Percentiles rank a stretch among this genome's conserved stretches.
Conservation (phyloP, 225 moss, liverwort and hornwort species). For the Straminergon stramineum region DNA sequence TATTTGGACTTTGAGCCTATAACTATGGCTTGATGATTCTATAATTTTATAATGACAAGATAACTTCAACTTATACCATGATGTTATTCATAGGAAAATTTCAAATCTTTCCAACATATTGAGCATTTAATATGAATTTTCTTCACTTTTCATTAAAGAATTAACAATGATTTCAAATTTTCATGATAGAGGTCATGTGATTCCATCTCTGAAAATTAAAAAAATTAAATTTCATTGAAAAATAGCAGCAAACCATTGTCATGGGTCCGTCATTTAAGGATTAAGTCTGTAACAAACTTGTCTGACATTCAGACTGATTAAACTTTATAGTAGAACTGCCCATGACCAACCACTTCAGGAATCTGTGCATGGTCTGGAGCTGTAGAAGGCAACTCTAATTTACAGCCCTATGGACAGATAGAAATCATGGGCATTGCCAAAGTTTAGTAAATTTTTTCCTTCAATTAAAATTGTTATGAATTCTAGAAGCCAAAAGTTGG, state of each 20-base stretch:
- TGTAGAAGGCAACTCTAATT: too few relatives aligned
- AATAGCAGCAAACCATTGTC: not conserved
- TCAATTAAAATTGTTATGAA: too few relatives aligned
- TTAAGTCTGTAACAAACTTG: not conserved
- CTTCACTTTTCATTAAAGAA: not conserved
- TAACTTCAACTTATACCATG: too few relatives aligned
- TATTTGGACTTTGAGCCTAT: not conserved
- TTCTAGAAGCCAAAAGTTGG: too few relatives aligned
- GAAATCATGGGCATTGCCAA: too few relatives aligned
- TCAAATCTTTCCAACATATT: too few relatives aligned
- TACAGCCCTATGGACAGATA: too few relatives aligned
- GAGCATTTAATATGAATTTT: not conserved
- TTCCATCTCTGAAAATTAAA: not conserved
- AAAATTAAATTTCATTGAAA: not conserved
- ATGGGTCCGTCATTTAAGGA: not conserved
- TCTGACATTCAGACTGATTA: not conserved
- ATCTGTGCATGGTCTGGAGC: too few relatives aligned
- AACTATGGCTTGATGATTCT: not conserved
- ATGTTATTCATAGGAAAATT: rapidly evolving
- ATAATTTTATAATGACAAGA: not conserved
- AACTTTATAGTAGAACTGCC: too few relatives aligned
- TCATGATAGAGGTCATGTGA: not conserved
- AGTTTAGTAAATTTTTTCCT: too few relatives aligned
- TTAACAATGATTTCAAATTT: not conserved
- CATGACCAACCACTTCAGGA: too few relatives aligned